Conservation (phyloP, 2,329 filamentous ascomycete species). For the Penicillium janthinellum region DNA sequence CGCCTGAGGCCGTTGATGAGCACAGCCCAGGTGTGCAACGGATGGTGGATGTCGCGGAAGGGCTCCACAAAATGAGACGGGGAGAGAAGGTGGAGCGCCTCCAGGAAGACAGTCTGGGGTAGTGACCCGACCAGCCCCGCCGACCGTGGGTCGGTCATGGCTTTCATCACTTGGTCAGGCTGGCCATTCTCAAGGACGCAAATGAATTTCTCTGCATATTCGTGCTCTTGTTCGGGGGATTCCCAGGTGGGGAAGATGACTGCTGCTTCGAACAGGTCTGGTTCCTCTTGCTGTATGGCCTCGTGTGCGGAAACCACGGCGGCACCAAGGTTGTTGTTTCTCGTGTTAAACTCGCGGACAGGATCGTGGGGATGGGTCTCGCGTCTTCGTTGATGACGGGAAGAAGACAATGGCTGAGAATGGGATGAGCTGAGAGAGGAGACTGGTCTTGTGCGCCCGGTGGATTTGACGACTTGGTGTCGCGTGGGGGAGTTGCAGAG, state of each 20-base stretch:
- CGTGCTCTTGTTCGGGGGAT: constrained; percentile 16
- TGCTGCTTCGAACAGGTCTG: neutral
- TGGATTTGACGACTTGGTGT: neutral
- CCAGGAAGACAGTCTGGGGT: constrained; percentile 61
- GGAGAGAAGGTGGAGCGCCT: constrained; percentile 64
- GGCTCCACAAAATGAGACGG: constrained; percentile 55
- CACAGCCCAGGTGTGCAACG: constrained; percentile 53
- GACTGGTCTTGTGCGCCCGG: constrained; percentile 4
- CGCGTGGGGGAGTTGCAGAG: constrained; percentile 6
- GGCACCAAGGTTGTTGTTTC: constrained; percentile 2
- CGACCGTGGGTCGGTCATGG: constrained; percentile 37
- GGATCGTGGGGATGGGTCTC: neutral
- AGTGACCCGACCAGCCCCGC: constrained; percentile 43
- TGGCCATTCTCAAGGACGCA: constrained; percentile 39
- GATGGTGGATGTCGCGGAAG: constrained; percentile 50
- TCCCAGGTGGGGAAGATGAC: constrained; percentile 10
- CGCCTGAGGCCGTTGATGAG: constrained; percentile 46
- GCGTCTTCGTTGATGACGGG: neutral
- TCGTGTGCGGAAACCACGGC: neutral
- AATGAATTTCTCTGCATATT: constrained; percentile 24
- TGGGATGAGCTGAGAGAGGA: neutral
- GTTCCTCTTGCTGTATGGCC: neutral
- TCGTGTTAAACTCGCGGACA: constrained; percentile 1
- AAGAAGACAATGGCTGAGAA: neutral
- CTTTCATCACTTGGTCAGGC: constrained; percentile 44